Evolutionary conservation across 1,284 basidiomycete species (phyloP), one percentile per base, ranked within the genome.

Genomic region (Macrocybe sp.): DNA sequence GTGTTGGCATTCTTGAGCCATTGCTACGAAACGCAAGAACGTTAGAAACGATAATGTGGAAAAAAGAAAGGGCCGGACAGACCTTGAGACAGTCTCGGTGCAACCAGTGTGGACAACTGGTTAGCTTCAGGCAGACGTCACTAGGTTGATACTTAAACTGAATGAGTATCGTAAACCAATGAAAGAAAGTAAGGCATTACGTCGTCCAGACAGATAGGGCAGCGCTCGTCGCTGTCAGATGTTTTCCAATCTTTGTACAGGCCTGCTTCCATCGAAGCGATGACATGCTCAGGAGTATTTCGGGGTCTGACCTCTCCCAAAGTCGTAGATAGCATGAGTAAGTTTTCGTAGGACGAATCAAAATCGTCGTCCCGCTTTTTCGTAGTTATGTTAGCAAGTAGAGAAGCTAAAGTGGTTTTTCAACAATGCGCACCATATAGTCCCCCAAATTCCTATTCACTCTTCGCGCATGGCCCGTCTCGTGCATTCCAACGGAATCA

Each of bases 171-270:
- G 44, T n/a, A 36, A 37, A 32, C 16, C 5, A 22, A 11, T 22
- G 43, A 40, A n/a, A 39, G 12, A 16, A 41, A 39, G 30, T 45
- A 44, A 32, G n/a, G 28, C 75, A 85, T 42, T 58, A 88, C 86
- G 63, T 89, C 86, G 52, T 89, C 86, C 52, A 89, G 64, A 58
- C 87, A 89, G 43, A 89, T 89, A 2, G 86, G 85, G 60, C 86
- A 89, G 37, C 85, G 74, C 45, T 74, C 69, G 54, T 89, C 86
- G 45, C 79, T 80, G 33, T 81, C 81, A 0, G 67, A 57, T 4
- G 67, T 76, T 33, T 72, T 73, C 83, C 84, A 89, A 32, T 87
- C 84, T 52, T 75, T 75, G 61, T 82, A 89, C 10, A 69, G 62
- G 0, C 72, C 84, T 14, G 70, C 78, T 28, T 84, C 79, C 46